phyloP scores from a whole-genome alignment of 331 rosid species.

The Prunus yedoensis region DNA sequence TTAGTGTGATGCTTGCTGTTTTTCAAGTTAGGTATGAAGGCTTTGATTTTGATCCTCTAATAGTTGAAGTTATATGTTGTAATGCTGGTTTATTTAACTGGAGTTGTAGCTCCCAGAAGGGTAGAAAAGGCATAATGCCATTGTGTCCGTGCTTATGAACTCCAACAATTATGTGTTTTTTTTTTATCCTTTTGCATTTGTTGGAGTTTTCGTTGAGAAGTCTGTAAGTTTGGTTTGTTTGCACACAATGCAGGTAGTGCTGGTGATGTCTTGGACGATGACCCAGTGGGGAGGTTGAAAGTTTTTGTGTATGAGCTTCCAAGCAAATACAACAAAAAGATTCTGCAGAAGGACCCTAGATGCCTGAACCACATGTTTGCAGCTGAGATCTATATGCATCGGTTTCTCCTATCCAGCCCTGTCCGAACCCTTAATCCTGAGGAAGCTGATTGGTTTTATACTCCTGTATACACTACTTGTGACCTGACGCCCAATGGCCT shows the following conservation, averaged over 20 bases:
- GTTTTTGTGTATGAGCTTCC: constrained; percentile 85
- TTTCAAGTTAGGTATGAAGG: neutral
- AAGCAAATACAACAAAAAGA: constrained; percentile 75
- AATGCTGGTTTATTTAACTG: neutral
- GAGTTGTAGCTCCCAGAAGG: neutral
- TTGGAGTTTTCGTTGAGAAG: neutral
- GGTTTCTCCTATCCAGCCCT: constrained; percentile 70
- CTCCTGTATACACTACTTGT: constrained; percentile 77
- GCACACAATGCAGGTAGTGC: constrained; percentile 58
- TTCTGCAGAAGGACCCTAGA: constrained; percentile 72
- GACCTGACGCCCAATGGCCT: constrained; percentile 82
- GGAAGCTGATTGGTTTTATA: constrained; percentile 83
- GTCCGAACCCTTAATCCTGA: constrained; percentile 78
- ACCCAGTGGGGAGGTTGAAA: constrained; percentile 79
- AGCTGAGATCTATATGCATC: constrained; percentile 76
- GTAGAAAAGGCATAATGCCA: neutral
- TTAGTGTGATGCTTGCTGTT: neutral
- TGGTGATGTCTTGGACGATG: constrained; percentile 75
- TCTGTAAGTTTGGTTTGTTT: constrained; percentile 6
- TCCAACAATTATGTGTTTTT: neutral
- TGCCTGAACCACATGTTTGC: constrained; percentile 82
- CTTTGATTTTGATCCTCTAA: neutral
- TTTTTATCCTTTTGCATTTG: neutral
- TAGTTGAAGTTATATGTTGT: neutral
- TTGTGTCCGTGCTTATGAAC: neutral